Base-by-base conservation (phyloP, 2,329 filamentous ascomycete genomes). In the Trichoderma citrinoviride region DNA sequence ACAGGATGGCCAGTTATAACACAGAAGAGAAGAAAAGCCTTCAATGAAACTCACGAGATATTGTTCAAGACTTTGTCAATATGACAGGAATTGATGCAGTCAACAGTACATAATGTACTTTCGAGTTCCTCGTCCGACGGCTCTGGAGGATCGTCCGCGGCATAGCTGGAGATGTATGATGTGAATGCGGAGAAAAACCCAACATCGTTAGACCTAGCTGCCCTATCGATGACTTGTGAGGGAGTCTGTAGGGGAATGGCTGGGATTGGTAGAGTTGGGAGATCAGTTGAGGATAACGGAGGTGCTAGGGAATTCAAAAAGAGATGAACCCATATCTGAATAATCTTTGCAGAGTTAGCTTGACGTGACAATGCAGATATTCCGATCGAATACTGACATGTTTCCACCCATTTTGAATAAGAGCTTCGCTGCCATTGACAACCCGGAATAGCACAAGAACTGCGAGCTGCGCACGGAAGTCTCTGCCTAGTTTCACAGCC, bases 91-190 rank as follows among this genome's bases (percentile, higher is more conserved):
- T 91, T 94, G 47, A 99, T 88, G 72, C 94, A 99, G 75, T 98
- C 95, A 3, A 97, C 91, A 0, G 95, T 94, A 74, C 91, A 95
- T 10, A 99, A 81, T 0, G 95, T 98, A 74, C 95, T 97, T 73
- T 99, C 95, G 33, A 99, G 83, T 75, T 99, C 95, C 74, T 98
- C 94, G 69, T 98, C 93, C 1, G 95, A 98, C 2, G 95, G 95
- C 78, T 99, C 95, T 0, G 95, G 95, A 14, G 95, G 95, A 73
- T 99, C 95, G 76, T 98, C 95, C 12, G 95, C 96, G 47, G 96
- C 95, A 75, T 99, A 98, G 76, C 94, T 98, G n/a, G 93, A 96
- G 37, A 99, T 93, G 73, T 98, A 99, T 5, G 91, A 96, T 0
- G 94, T 96, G 72, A 99, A 92, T 1, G 94, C 93, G 4, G 93